A percentile compares a stretch with the other conserved stretches of the same genome.
Conservation (phyloP, 2,329 filamentous ascomycete species). For the Fusarium continuum region DNA sequence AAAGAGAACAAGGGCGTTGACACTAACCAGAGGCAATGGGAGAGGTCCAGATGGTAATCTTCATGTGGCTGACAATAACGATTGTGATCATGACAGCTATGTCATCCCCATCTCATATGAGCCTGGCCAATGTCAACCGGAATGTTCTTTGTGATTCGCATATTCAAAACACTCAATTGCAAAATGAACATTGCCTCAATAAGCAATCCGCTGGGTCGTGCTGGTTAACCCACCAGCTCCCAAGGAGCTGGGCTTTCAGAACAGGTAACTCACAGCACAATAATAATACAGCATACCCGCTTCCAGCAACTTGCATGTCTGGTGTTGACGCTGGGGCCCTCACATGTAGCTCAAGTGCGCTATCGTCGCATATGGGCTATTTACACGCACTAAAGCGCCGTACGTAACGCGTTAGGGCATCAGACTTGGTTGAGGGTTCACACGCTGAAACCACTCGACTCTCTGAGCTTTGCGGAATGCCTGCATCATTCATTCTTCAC, state of each 20-base stretch:
- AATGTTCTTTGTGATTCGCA: not conserved
- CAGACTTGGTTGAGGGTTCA: constrained; percentile 37
- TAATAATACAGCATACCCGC: constrained; percentile 9
- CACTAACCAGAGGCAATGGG: constrained; percentile 8
- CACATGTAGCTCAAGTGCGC: constrained; percentile 6
- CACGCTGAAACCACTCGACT: constrained; percentile 32
- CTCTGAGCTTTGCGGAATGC: constrained; percentile 25
- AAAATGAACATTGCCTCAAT: not conserved
- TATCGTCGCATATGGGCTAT: constrained; percentile 28
- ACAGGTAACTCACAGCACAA: too few species aligned
- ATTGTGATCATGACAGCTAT: not conserved
- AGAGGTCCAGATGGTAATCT: not conserved
- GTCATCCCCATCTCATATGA: too few species aligned
- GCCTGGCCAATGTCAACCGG: not conserved
- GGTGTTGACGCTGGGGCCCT: constrained; percentile 25
- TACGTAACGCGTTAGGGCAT: constrained; percentile 34
- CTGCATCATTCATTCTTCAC: constrained; percentile 29
- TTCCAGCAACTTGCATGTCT: constrained; percentile 38
- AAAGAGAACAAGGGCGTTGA: not conserved
- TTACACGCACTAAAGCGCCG: constrained; percentile 31
- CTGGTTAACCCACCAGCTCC: constrained; percentile 10
- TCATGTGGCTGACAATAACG: not conserved
- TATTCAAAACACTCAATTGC: not conserved
- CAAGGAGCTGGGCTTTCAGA: constrained; percentile 1
- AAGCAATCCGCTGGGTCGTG: not conserved